A percentile compares a stretch with the other conserved stretches of the same genome.
These are phyloP conservation scores for Xanthoconium separans DNA, from an alignment of 1,284 basidiomycete species.

Conservation along the genomic window DNA sequence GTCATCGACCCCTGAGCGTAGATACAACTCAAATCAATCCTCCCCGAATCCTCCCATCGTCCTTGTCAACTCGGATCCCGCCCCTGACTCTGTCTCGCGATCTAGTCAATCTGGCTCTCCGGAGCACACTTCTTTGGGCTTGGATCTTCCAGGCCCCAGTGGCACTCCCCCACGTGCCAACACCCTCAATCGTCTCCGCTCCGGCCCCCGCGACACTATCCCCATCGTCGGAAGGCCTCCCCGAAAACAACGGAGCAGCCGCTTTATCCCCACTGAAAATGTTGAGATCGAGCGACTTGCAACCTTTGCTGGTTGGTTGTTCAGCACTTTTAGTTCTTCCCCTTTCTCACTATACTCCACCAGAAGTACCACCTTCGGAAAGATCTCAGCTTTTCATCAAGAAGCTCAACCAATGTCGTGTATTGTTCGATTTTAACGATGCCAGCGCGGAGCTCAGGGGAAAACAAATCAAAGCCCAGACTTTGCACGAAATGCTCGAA, in stretches of 20 bases:
- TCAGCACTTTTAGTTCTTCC: background rate
- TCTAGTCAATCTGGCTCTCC: conserved; percentile 42
- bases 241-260: conserved; percentile 92
- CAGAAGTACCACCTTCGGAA: conserved; percentile 90
- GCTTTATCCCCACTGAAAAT: conserved; percentile 95
- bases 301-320: conserved; percentile 75
- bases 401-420: conserved; percentile 95
- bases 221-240: conserved; percentile 94
- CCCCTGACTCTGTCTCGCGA: conserved; percentile 50
- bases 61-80: conserved; percentile 81
- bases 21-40: conserved; percentile 48
- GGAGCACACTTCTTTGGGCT: conserved; percentile 53
- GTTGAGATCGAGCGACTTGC: conserved; percentile 96
- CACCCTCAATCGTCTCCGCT: conserved; percentile 65
- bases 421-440: conserved; percentile 99
- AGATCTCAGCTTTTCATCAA: conserved; percentile 90
- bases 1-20: conserved; percentile 48
- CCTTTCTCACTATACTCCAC: conserved; percentile 12
- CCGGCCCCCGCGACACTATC: conserved; percentile 90
- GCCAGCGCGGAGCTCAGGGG: conserved; percentile 93
- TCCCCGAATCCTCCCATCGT: conserved; percentile 80
- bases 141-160: conserved; percentile 45
- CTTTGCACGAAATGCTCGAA: conserved; percentile 98
- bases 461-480: conserved; percentile 98
- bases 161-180: conserved; percentile 61